Conservation (phyloP, 371 early-diverging fungal species). For the Homolaphlyctis polyrhiza region DNA sequence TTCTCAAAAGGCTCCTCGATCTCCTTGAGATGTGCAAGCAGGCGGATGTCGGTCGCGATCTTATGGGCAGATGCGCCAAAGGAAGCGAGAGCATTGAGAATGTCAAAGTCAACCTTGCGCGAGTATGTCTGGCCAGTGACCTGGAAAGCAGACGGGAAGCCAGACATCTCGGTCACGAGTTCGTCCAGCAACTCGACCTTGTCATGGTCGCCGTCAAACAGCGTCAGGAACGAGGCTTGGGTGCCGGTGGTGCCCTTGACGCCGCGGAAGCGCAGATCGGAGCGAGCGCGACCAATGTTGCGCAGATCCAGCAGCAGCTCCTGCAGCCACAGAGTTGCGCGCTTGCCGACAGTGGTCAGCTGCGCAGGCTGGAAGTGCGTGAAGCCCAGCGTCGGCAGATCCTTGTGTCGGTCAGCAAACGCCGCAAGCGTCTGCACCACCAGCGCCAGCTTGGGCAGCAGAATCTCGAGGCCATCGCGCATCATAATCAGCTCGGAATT, state of each 20-base stretch:
- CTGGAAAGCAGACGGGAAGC: constrained; percentile 75
- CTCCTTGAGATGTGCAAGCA: constrained; percentile 94
- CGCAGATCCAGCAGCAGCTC: constrained; percentile 94
- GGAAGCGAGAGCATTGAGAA: constrained; percentile 77
- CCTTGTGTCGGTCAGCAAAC: constrained; percentile 78
- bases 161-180: constrained; percentile 83
- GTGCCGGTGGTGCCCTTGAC: constrained; percentile 99
- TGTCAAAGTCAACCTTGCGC: constrained; percentile 95
- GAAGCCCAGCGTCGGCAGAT: constrained; percentile 92
- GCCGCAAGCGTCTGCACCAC: constrained; percentile 71
- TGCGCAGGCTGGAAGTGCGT: constrained; percentile 99
- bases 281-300: constrained; percentile 83
- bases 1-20: constrained; percentile 98
- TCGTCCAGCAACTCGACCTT: constrained; percentile 88
- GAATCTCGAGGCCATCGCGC: constrained; percentile 87
- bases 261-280: constrained; percentile 90
- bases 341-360: constrained; percentile 96
- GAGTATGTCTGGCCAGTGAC: constrained; percentile 98
- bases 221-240: constrained; percentile 93
- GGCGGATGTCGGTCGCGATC: constrained; percentile 93
- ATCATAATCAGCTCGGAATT: constrained; percentile 94
- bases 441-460: constrained; percentile 81
- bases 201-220: constrained; percentile 91
- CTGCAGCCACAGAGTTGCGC: constrained; percentile 91
- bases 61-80: constrained; percentile 96